Evolutionary conservation across 2,329 filamentous ascomycete species (phyloP).

Genomic region (Sarocladium oryzae): DNA sequence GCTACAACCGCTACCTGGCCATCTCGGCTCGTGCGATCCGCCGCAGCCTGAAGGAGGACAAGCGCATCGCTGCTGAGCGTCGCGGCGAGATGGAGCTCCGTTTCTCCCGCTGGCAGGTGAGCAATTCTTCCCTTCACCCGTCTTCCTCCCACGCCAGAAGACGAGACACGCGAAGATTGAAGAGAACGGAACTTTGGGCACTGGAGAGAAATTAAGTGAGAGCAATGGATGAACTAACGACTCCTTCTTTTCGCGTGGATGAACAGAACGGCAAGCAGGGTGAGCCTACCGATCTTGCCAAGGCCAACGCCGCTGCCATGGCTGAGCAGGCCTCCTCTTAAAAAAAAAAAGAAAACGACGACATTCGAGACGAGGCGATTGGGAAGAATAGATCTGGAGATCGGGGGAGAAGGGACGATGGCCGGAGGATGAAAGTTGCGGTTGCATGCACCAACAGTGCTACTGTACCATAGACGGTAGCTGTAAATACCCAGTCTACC

Average conservation of each 20-base stretch:
- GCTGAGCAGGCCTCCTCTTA: conserved; percentile 27
- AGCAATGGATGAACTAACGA: no score
- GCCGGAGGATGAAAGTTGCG: conserved; percentile 4
- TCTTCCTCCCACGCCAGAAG: no score
- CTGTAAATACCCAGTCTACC: conserved; percentile 10
- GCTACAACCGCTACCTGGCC: conserved; percentile 99
- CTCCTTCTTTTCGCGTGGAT: conserved; percentile 30
- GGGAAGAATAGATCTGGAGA: not conserved
- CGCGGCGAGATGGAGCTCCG: conserved; percentile 83
- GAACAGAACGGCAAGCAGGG: conserved; percentile 98
- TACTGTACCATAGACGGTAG: conserved; percentile 11
- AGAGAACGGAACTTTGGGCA: conserved; percentile 2
- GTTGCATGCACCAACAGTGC: conserved; percentile 9
- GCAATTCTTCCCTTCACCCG: no score
- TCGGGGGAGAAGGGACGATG: not conserved
- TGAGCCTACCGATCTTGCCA: conserved; percentile 66
- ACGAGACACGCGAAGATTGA: no score
- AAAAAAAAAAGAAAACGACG: conserved; percentile 20
- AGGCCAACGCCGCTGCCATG: conserved; percentile 42
- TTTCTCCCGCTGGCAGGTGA: conserved; percentile 92
- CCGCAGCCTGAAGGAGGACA: conserved; percentile 93
- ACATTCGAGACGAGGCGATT: conserved; percentile 2
- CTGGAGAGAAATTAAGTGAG: not conserved
- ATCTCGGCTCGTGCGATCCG: conserved; percentile 92
- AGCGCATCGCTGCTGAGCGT: conserved; percentile 80